phyloP scores from a whole-genome alignment of 106 monocot species.

The Acorus gramineus region DNA sequence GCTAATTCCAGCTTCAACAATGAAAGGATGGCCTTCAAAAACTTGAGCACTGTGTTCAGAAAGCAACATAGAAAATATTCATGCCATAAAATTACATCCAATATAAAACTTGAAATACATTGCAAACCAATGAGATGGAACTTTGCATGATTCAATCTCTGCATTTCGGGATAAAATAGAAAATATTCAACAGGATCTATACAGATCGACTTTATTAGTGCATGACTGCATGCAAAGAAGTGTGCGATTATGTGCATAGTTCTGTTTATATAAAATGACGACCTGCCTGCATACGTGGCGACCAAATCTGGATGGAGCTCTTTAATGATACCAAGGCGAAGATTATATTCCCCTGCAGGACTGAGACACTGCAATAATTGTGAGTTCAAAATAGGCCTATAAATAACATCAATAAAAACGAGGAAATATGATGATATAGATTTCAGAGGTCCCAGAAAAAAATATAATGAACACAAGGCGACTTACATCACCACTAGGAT shows the following conservation, averaged over 20 bases:
- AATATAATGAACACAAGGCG: neutral
- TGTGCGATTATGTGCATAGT: no score
- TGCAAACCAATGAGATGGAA: neutral
- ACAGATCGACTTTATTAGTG: no score
- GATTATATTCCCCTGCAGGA: slow-evolving; percentile 98
- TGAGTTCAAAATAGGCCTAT: slow-evolving; percentile 3
- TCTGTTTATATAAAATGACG: neutral
- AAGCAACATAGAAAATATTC: slow-evolving; percentile 1
- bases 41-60: slow-evolving; percentile 53
- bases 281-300: slow-evolving; percentile 94
- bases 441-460: neutral
- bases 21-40: slow-evolving; percentile 99
- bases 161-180: no score
- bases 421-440: neutral
- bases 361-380: slow-evolving; percentile 67
- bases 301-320: slow-evolving; percentile 98
- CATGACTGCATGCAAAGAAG: no score
- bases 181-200: no score
- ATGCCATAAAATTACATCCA: neutral
- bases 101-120: neutral
- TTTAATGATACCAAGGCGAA: slow-evolving; percentile 93
- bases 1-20: slow-evolving; percentile 98
- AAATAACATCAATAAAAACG: neutral
- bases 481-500: slow-evolving; percentile 93
- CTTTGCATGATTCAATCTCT: no score